Conservation (phyloP, 257 asterid species). For the Apocynum venetum region DNA sequence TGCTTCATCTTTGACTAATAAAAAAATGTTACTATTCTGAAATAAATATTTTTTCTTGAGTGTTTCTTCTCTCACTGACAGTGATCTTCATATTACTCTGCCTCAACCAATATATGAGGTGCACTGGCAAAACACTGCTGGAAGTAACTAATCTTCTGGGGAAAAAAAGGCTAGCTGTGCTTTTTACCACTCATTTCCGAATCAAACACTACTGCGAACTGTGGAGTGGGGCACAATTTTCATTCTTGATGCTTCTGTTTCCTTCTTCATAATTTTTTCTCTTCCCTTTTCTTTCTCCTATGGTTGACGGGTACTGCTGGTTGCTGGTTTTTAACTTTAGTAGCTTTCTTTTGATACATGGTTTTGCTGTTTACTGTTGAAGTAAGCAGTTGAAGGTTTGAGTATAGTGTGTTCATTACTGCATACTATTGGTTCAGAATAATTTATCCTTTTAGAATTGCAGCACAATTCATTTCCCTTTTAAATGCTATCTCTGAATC, state of each 20-base stretch:
- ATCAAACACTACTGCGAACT: neutral
- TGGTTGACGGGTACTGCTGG: neutral
- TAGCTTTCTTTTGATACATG: too few relatives aligned
- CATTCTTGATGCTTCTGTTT: neutral
- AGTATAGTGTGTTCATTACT: neutral
- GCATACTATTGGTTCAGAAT: neutral
- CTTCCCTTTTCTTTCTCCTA: neutral
- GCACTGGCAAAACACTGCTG: neutral
- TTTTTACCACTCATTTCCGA: neutral
- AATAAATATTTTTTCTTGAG: too few relatives aligned
- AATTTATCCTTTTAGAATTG: neutral
- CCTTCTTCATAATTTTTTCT: neutral
- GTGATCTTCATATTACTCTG: neutral
- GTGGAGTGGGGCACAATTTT: neutral
- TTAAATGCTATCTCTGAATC: neutral
- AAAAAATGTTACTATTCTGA: too few relatives aligned
- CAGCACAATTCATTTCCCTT: neutral
- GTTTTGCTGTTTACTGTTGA: neutral
- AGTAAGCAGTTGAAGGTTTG: neutral
- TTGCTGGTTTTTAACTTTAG: too few relatives aligned
- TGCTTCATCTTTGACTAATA: too few relatives aligned
- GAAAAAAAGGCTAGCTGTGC: neutral
- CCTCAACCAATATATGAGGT: neutral
- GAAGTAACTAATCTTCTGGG: neutral
- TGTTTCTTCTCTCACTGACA: neutral